Base-by-base conservation (phyloP, 1,284 basidiomycete species). In the Volvariella surrecta region DNA sequence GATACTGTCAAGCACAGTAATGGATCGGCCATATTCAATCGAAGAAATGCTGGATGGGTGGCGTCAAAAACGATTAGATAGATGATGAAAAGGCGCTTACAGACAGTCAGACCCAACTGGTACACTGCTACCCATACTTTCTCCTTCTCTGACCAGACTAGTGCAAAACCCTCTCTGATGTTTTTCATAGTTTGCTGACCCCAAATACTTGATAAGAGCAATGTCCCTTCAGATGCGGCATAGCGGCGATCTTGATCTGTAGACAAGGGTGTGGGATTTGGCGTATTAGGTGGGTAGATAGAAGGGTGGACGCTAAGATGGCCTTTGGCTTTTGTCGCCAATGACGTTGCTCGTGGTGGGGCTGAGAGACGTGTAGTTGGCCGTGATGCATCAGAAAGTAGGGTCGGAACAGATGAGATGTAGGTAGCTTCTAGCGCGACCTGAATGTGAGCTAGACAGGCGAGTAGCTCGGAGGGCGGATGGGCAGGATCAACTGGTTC, bases 401-500 rank as follows among this genome's bases (percentile, higher is more conserved):
- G 41, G 9, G 51, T 45, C 15, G 63, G 68, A 20, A 63, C 62
- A 45, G 68, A 70, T 1, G 88, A 80, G 30, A 92, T 86, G 58
- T 91, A 92, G 1, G 79, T 79, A 0, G 87, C 84, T 37, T 90
- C 87, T 34, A 89, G 72, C 1, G 88, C 79, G 17, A 91, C 66
- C 62, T 92, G 83, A 2, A 86, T 60, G 54, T 84, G 82, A 1
- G 77, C 65, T 19, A 91, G 66, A 54, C 88, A 81, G 1, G 75
- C 64, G 13, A 86, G 65, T 16, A 90, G 61, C 15, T 68, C 51
- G 7, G 66, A 53, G 2, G 85, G 79, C 13, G 82, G 82, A 22
- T 64, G 52, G 4, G 58, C 51, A 3, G 59, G 57, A 43, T 71
- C 61, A 16, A 58, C 57, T 11, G 62, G 51, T 19, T 52, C 43